Percentiles rank a stretch among this genome's conserved stretches.
phyloP scores from a whole-genome alignment of 225 moss, liverwort and hornwort genomes.

The Neckera pumila region DNA sequence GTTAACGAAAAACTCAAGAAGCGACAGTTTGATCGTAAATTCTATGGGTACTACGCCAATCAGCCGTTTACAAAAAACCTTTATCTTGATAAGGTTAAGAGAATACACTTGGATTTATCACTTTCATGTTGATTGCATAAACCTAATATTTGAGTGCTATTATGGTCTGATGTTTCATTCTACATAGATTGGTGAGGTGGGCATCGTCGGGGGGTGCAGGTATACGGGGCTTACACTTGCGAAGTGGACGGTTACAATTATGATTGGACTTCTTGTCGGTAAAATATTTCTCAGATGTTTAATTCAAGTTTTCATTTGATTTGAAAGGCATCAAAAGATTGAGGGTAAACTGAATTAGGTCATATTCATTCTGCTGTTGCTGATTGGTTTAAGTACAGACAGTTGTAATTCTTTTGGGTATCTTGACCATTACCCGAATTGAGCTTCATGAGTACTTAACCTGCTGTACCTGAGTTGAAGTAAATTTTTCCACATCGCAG shows the following conservation, averaged over 20 bases:
- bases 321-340: not conserved
- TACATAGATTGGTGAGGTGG: not conserved
- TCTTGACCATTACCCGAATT: not conserved
- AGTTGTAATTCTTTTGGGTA: not conserved
- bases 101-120: not conserved
- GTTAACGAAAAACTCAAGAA: slow-evolving; percentile 35
- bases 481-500: not conserved
- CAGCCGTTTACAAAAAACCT: not conserved
- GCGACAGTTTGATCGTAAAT: slow-evolving; percentile 16
- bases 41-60: slow-evolving; percentile 56
- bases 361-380: not conserved
- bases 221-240: slow-evolving; percentile 79
- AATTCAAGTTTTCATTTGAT: not conserved
- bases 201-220: slow-evolving; percentile 15
- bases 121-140: not conserved
- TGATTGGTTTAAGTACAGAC: not conserved
- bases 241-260: slow-evolving; percentile 69
- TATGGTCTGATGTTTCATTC: not conserved
- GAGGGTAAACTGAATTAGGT: not conserved
- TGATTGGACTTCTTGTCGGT: slow-evolving; percentile 72
- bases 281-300: not conserved
- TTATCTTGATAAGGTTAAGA: not conserved
- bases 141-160: not conserved
- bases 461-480: not conserved
- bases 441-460: not conserved